Evolutionary conservation across 495 filamentous ascomycete species (phyloP).

Genomic region (Halenospora varia): DNA sequence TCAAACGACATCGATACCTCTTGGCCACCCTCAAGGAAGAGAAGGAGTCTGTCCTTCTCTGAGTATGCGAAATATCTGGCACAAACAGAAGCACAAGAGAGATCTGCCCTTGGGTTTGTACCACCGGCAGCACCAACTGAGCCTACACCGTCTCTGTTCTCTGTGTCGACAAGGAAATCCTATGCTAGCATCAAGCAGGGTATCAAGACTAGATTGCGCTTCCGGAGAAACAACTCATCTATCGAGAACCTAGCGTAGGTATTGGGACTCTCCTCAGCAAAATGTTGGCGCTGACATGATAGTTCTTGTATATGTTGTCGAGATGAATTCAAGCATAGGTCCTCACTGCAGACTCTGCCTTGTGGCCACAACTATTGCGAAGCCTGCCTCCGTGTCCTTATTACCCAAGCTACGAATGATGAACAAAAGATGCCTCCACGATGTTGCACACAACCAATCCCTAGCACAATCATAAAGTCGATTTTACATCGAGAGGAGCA

Average conservation of each 20-base stretch:
- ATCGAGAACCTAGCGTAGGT: conserved; percentile 23
- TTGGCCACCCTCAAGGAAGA: conserved; percentile 24
- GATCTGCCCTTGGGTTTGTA: conserved; percentile 27
- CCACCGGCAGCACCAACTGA: conserved; percentile 23
- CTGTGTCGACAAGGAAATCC: conserved; percentile 33
- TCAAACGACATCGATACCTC: conserved; percentile 17
- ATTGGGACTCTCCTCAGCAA: conserved; percentile 31
- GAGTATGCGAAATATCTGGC: conserved; percentile 50
- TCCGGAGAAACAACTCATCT: conserved; percentile 31
- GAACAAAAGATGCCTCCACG: conserved; percentile 53
- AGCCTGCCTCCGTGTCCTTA: conserved; percentile 42
- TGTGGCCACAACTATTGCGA: conserved; percentile 52
- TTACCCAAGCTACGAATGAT: conserved; percentile 44
- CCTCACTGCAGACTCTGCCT: conserved; percentile 38
- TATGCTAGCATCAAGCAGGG: conserved; percentile 37
- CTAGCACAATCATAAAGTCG: conserved; percentile 42
- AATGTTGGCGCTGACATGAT: conserved; percentile 13
- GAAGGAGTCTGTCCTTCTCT: conserved; percentile 41
- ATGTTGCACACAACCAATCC: conserved; percentile 54
- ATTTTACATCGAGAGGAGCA: conserved; percentile 48
- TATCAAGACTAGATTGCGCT: conserved; percentile 29
- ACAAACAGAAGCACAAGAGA: conserved; percentile 35
- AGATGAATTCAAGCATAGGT: conserved; percentile 40
- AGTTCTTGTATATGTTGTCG: conserved; percentile 51
- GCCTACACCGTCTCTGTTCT: conserved; percentile 30